These are phyloP conservation scores for Paulownia fortunei DNA, from an alignment of 257 asterid species.

Conservation along the genomic window DNA sequence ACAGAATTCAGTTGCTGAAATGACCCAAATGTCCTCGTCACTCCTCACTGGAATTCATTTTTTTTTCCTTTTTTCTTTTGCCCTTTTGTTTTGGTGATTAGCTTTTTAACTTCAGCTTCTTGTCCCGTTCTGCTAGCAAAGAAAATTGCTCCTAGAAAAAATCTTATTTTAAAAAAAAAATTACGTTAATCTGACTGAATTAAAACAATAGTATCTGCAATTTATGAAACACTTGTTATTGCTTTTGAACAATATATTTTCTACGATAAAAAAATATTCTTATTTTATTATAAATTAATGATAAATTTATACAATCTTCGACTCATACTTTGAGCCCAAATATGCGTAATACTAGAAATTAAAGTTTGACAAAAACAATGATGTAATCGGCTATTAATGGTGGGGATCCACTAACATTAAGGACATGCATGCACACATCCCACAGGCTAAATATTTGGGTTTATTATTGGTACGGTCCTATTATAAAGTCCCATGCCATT, in stretches of 20 bases:
- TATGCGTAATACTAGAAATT: not conserved
- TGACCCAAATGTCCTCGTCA: slow-evolving; percentile 41
- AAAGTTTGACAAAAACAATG: slow-evolving; percentile 11
- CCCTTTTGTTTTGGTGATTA: not conserved
- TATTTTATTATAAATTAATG: no score
- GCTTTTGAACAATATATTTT: no score
- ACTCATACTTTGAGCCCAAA: not conserved
- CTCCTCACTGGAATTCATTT: slow-evolving; percentile 1
- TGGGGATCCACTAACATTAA: slow-evolving; percentile 40
- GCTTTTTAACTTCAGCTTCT: not conserved
- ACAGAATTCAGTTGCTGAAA: slow-evolving; percentile 37
- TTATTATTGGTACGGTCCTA: slow-evolving; percentile 22
- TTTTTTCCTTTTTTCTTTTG: not conserved
- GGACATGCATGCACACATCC: slow-evolving; percentile 32
- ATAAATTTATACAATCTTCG: no score
- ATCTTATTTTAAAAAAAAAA: not conserved
- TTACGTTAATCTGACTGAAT: not conserved
- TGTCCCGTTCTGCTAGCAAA: slow-evolving; percentile 19
- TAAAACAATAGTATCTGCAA: not conserved
- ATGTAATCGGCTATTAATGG: slow-evolving; percentile 1
- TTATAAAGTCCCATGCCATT: slow-evolving; percentile 2
- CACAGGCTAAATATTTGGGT: slow-evolving; percentile 10
- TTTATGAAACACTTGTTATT: no score
- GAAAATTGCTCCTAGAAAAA: not conserved
- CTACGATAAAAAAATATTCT: no score